Conservation (phyloP, 1,139 yeast species). For the Candida tetrigidarum region DNA sequence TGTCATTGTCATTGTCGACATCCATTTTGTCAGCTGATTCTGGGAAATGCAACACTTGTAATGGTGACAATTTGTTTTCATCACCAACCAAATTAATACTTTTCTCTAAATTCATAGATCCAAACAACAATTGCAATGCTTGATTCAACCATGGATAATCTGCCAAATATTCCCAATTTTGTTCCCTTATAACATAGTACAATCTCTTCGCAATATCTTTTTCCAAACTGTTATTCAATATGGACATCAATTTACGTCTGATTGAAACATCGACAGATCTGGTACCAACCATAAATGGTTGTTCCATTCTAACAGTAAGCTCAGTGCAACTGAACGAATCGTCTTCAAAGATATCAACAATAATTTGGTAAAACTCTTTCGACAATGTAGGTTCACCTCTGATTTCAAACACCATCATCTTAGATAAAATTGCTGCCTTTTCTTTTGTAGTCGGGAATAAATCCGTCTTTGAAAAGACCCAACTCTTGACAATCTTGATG, state of each 20-base stretch:
- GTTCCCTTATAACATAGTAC: constrained; percentile 85
- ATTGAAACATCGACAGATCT: constrained; percentile 77
- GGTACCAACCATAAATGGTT: constrained; percentile 95
- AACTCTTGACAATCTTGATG: constrained; percentile 75
- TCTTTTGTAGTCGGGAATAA: constrained; percentile 95
- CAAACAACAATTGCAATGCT: constrained; percentile 85
- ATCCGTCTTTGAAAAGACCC: constrained; percentile 88
- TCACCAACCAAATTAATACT: constrained; percentile 46
- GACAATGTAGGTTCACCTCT: constrained; percentile 85
- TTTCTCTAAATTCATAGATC: constrained; percentile 64
- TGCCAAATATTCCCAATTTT: constrained; percentile 94
- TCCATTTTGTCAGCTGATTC: constrained; percentile 27
- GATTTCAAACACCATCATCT: constrained; percentile 92
- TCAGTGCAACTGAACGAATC: constrained; percentile 82
- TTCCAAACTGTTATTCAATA: constrained; percentile 81
- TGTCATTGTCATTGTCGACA: constrained; percentile 27
- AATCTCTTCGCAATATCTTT: constrained; percentile 78
- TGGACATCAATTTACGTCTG: constrained; percentile 78
- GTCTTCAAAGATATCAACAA: constrained; percentile 87
- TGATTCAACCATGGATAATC: constrained; percentile 96
- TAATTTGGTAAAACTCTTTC: constrained; percentile 81
- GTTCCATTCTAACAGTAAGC: constrained; percentile 94
- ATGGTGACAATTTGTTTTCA: constrained; percentile 60
- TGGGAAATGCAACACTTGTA: constrained; percentile 49
- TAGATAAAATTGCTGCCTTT: constrained; percentile 91